Percentiles rank a stretch among this genome's conserved stretches.
Evolutionary conservation across 1,139 yeast species (phyloP).

Genomic region (Sugiyamaella japonica): DNA sequence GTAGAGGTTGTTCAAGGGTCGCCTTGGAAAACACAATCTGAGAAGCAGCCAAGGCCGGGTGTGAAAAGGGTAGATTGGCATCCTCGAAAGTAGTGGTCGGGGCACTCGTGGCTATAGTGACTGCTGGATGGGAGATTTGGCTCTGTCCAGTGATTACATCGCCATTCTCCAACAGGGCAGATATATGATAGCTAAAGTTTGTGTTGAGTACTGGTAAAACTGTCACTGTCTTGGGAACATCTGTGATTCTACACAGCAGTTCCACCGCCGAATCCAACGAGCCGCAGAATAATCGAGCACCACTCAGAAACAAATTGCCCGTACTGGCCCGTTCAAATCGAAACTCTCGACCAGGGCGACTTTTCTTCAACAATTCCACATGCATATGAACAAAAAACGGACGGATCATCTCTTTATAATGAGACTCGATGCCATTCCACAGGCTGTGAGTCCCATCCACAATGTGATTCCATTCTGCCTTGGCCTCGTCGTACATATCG

Average conservation of each 20-base stretch:
- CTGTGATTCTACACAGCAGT: conserved; percentile 64
- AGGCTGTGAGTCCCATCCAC: conserved; percentile 76
- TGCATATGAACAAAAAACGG: conserved; percentile 79
- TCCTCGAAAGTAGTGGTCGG: conserved; percentile 43
- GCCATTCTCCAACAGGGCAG: conserved; percentile 72
- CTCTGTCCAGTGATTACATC: conserved; percentile 87
- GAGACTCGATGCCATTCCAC: conserved; percentile 63
- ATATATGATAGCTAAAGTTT: conserved; percentile 81
- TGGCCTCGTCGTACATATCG: conserved; percentile 54
- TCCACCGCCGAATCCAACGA: conserved; percentile 84
- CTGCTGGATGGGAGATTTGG: conserved; percentile 83
- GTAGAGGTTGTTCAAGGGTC: conserved; percentile 55
- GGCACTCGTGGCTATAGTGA: neutral
- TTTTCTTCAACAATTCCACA: conserved; percentile 70
- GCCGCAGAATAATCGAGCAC: conserved; percentile 78
- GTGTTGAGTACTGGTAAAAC: conserved; percentile 85
- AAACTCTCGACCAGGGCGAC: conserved; percentile 60
- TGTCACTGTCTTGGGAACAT: conserved; percentile 54
- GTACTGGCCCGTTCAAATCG: conserved; percentile 74
- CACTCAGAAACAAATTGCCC: conserved; percentile 82
- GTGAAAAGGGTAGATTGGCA: conserved; percentile 72
- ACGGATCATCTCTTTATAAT: conserved; percentile 71
- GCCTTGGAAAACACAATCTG: conserved; percentile 71
- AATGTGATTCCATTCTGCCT: conserved; percentile 69
- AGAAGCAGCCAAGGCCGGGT: conserved; percentile 73